Base-by-base conservation (phyloP, 179 eudicot genomes). In the Spergularia azorica region DNA sequence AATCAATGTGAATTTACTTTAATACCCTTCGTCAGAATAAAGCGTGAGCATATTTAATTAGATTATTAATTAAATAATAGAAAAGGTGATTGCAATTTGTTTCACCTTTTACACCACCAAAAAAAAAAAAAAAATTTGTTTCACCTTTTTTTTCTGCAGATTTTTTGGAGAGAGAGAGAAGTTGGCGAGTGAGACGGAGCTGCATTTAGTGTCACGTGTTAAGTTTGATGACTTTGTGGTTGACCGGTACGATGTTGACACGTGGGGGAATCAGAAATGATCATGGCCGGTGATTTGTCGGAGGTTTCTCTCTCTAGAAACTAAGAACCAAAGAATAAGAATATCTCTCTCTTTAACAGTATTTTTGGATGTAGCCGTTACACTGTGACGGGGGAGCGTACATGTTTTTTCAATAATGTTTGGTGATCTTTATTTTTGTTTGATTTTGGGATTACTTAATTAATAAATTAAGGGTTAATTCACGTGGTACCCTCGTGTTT, bases 201-300 rank as follows among this genome's bases (percentile, higher is more conserved):
- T 73, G 84, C 83, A 80, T 70, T 80, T 70, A 77, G 46, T 77
- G 72, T 76, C 83, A 83, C 81, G 86, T 83, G 86, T 62, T 75
- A 60, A 20, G 14, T 32, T 38, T 21, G 9, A 46, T 26, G 41
- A 14, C 6, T 18, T 64, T 76, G 12, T 4, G 9, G 0, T 58
- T 0, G 32, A 48, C 70, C 61, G 26, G 20, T 81, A 2, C 1
- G 32, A 63, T 51, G 8, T 0, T 66, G 63, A 72, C 77, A 81
- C 80, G 80, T 81, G 80, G 12, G 2, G 4, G 4, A 41, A 41
- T 16, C 9, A 18, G 60, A 66, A 26, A 43, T 60, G 17, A 46
- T 63, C 12, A 32, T 63, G 65, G 71, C 26, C 61, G 68, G 50
- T 58, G 66, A 11, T 67, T 5, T 50, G 2, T 16, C 12, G 9